phyloP scores from a whole-genome alignment of 1,284 basidiomycete genomes.

The Apiotrichum laibachii region DNA sequence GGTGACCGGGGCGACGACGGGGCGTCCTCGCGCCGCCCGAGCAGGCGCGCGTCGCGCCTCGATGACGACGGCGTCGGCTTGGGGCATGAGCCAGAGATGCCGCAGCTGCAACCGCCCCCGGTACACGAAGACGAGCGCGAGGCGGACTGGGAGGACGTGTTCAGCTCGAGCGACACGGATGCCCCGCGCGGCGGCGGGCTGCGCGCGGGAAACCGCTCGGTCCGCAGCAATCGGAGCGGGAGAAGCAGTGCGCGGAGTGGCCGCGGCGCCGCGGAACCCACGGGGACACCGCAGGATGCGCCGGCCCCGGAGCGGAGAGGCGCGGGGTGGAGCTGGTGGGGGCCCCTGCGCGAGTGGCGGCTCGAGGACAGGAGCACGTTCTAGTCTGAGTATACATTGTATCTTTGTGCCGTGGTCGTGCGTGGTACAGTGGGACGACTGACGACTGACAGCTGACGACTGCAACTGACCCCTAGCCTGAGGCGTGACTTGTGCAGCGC shows the following conservation, averaged over 20 bases:
- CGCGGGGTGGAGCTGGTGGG: conserved; percentile 48
- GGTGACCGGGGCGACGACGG: not conserved
- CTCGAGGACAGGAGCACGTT: conserved; percentile 35
- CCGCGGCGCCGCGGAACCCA: no score
- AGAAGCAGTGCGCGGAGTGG: no score
- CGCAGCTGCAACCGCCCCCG: no score
- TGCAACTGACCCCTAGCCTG: not conserved
- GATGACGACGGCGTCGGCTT: no score
- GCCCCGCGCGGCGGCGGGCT: no score
- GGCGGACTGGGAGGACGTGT: not conserved
- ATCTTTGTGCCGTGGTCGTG: not conserved
- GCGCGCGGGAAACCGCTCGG: not conserved
- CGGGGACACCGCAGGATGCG: not conserved
- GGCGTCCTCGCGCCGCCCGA: not conserved
- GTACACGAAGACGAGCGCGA: conserved; percentile 4
- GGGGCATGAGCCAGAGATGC: no score
- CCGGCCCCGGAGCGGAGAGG: not conserved
- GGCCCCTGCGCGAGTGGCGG: conserved; percentile 46
- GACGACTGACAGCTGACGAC: no score
- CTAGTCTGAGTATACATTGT: conserved; percentile 1
- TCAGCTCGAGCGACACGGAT: not conserved
- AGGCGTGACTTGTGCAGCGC: no score
- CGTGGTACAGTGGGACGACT: no score
- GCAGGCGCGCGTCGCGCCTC: not conserved
- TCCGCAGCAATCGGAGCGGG: not conserved